Conservation (phyloP, 2,329 filamentous ascomycete species). For the Ceratocystis smalleyi region DNA sequence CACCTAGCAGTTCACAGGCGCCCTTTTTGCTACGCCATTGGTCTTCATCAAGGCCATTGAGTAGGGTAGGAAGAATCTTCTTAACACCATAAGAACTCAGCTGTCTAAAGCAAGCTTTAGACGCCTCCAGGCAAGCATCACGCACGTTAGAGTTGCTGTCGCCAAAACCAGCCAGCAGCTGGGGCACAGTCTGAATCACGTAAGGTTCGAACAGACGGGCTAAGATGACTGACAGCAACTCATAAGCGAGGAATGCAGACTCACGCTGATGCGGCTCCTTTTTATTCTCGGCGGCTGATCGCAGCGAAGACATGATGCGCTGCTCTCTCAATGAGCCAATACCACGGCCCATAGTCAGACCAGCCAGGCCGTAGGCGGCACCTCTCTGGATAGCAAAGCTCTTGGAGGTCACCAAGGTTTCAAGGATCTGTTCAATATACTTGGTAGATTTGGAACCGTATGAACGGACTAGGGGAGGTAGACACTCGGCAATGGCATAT, state of each 20-base stretch:
- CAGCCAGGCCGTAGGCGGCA: constrained; percentile 85
- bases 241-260: constrained; percentile 76
- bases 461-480: constrained; percentile 76
- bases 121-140: constrained; percentile 79
- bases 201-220: constrained; percentile 90
- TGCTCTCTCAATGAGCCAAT: constrained; percentile 69
- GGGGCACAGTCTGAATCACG: constrained; percentile 85
- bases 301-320: constrained; percentile 68
- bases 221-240: constrained; percentile 73
- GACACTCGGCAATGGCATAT: constrained; percentile 84
- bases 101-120: constrained; percentile 85
- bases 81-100: constrained; percentile 94
- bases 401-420: constrained; percentile 71
- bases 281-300: constrained; percentile 79
- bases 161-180: constrained; percentile 76
- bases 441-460: constrained; percentile 57
- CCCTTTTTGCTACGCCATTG: constrained; percentile 99
- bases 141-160: constrained; percentile 79
- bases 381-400: constrained; percentile 86
- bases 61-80: constrained; percentile 75
- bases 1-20: constrained; percentile 86
- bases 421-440: constrained; percentile 67
- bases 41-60: constrained; percentile 82
- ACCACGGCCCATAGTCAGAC: constrained; percentile 76
- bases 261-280: constrained; percentile 82